These are phyloP conservation scores for Camelina hispida DNA, from an alignment of 345 rosid species.

Conservation along the genomic window DNA sequence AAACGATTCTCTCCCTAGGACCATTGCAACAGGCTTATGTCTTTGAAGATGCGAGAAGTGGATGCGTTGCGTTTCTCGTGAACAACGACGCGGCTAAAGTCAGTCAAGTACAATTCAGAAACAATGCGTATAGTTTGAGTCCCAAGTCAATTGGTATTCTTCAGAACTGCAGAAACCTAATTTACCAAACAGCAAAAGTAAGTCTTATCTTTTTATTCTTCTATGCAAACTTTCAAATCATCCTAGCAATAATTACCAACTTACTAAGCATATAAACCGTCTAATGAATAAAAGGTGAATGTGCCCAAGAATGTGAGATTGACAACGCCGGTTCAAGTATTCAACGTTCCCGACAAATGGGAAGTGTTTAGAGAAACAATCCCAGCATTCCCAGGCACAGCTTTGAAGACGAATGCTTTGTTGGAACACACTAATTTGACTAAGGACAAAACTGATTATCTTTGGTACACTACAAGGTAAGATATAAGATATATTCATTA, in stretches of 20 bases:
- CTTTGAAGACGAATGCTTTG: conserved; percentile 49
- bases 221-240: not conserved
- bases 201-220: conserved; percentile 1
- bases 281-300: conserved; percentile 51
- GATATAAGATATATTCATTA: not conserved
- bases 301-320: conserved; percentile 51
- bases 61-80: conserved; percentile 85
- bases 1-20: conserved; percentile 61
- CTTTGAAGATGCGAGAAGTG: conserved; percentile 56
- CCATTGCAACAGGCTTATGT: conserved; percentile 79
- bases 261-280: not conserved
- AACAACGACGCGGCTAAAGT: conserved; percentile 49
- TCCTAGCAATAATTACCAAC: not conserved
- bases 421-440: conserved; percentile 81
- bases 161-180: conserved; percentile 58
- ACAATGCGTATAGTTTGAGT: conserved; percentile 54
- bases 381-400: conserved; percentile 57
- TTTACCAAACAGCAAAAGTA: conserved; percentile 83
- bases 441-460: conserved; percentile 80
- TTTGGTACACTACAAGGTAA: conserved; percentile 87
- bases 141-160: conserved; percentile 76
- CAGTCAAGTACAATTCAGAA: conserved; percentile 52
- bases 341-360: conserved; percentile 52
- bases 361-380: conserved; percentile 59
- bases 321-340: conserved; percentile 40